Evolutionary conservation across 108 stramenopile species (phyloP).

Genomic region (Epipyxis sp.): DNA sequence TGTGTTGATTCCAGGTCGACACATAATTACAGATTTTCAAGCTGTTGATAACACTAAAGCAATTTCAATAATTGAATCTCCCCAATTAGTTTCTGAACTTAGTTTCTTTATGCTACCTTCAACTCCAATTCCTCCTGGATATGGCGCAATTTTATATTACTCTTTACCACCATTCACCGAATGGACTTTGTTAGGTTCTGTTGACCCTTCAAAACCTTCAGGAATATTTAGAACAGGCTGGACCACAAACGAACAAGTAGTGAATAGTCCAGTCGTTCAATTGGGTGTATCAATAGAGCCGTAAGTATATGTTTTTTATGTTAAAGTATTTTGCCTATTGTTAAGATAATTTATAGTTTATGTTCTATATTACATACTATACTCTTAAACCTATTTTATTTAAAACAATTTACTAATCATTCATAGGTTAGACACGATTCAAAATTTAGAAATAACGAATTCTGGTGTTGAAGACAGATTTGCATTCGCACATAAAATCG

Average conservation of each 20-base stretch:
- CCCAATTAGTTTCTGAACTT: background rate
- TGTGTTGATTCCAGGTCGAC: slow-evolving; percentile 33
- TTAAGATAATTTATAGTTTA: no score
- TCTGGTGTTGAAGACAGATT: slow-evolving; percentile 36
- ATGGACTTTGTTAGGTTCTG: slow-evolving; percentile 31
- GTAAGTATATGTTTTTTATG: background rate
- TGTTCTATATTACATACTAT: no score
- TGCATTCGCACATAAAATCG: slow-evolving; percentile 38
- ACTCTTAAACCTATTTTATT: no score
- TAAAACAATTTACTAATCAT: background rate
- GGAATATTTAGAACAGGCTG: slow-evolving; percentile 37
- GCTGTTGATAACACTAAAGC: slow-evolving; percentile 1
- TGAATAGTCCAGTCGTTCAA: slow-evolving; percentile 28
- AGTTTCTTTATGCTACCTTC: slow-evolving; percentile 36
- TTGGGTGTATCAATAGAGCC: slow-evolving; percentile 37
- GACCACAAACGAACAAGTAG: slow-evolving; percentile 24
- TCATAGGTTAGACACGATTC: slow-evolving; percentile 32
- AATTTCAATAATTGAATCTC: background rate
- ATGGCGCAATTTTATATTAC: slow-evolving; percentile 32
- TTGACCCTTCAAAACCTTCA: slow-evolving; percentile 23
- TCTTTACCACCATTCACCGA: slow-evolving; percentile 30
- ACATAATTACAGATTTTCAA: slow-evolving; percentile 21
- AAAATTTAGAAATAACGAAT: slow-evolving; percentile 25
- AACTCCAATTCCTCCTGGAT: slow-evolving; percentile 21
- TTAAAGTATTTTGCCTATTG: no score